Evolutionary conservation across 2,329 filamentous ascomycete species (phyloP), one percentile per base, ranked within the genome.

Genomic region (Trichoderma semiorbis): DNA sequence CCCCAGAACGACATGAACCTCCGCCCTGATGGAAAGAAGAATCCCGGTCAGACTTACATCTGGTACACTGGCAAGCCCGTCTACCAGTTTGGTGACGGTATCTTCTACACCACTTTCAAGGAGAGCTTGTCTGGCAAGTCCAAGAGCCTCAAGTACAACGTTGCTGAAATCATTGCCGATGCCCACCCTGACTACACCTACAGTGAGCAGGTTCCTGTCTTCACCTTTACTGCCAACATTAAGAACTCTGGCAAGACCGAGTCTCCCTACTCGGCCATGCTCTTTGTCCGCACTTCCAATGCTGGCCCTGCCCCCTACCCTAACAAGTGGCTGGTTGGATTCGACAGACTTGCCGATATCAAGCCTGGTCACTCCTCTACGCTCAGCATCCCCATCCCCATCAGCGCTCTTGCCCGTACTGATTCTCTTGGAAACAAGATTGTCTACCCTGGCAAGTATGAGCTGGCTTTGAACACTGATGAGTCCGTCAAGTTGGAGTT

Each of bases 31-130:
- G 72, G 82, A 72, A 76, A 76, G 3, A 77, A 77, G 1, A 85
- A 81, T 66, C 86, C 87, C 0, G 86, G 87, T 16, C 80, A 87
- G 16, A 90, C 88, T 0, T 89, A 90, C 75, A 85, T 84, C 73
- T 90, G 87, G 87, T 90, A 86, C 77, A 81, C 82, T 6, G 82
- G 82, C 43, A 79, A 79, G 21, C 81, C 87, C 2, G 84, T 85
- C 62, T 82, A 83, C 1, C 53, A 71, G n/a, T 90, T 89, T 70
- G 88, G 87, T 0, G 81, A 82, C 70, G 88, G 87, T 0, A 74
- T 89, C 71, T 87, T 89, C 76, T 89, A 89, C 78, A 89, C 87
- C 7, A 86, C 78, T 47, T 89, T 89, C 74, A 74, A 76, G 18
- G 76, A 79, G 21, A 24, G 57, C 26, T n/a, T 71, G 3, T 24